These are phyloP conservation scores for Linnemannia elongata DNA, from an alignment of 192 early-diverging fungal species.

Conservation along the genomic window DNA sequence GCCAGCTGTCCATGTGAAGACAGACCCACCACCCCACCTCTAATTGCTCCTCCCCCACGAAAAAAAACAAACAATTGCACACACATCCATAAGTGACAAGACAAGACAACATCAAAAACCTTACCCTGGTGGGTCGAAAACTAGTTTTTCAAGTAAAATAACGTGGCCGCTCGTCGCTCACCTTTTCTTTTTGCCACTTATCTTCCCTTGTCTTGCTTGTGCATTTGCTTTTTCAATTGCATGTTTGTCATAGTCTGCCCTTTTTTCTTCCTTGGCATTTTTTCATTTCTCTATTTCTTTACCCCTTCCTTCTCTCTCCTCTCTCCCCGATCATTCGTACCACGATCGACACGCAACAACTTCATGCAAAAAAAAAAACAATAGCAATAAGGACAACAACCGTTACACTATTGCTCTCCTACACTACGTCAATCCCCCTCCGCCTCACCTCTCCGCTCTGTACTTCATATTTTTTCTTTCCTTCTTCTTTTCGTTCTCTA, in stretches of 20 bases:
- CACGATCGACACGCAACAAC: background rate
- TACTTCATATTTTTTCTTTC: background rate
- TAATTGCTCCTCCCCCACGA: constrained; percentile 4
- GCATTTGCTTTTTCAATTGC: background rate
- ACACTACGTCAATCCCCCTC: background rate
- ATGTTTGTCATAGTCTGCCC: background rate
- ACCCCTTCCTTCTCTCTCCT: background rate
- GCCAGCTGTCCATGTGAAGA: background rate
- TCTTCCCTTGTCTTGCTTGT: background rate
- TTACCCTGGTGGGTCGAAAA: background rate
- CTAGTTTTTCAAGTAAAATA: background rate
- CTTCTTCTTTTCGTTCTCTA: background rate
- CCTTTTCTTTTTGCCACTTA: background rate
- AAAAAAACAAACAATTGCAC: background rate
- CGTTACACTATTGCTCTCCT: background rate
- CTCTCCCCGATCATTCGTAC: too few species aligned
- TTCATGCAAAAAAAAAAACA: background rate
- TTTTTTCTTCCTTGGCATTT: background rate
- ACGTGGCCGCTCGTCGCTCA: background rate
- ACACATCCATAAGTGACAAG: background rate
- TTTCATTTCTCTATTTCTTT: background rate
- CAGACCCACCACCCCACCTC: background rate
- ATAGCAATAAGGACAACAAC: background rate
- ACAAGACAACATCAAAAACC: background rate
- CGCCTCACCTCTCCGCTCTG: too few species aligned